Evolutionary conservation across 1,139 yeast genomes (phyloP).

Genomic region (Candida sanyaensis): DNA sequence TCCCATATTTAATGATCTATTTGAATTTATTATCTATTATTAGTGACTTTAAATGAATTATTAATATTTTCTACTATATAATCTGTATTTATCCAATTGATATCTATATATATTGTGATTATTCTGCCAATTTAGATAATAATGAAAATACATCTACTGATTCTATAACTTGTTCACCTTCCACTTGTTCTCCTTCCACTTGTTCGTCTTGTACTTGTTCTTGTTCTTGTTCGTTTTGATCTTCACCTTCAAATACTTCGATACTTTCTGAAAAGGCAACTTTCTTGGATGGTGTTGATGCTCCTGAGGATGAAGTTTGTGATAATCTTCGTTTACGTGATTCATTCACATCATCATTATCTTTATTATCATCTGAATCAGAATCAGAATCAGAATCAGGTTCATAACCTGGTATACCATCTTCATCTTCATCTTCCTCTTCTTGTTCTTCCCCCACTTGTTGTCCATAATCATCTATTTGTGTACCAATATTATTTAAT

Average conservation of each 20-base stretch:
- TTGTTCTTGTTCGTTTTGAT: slow-evolving; percentile 16
- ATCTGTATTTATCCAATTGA: too few species aligned
- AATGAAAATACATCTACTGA: slow-evolving; percentile 32
- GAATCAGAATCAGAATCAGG: slow-evolving; percentile 25
- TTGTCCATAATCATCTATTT: slow-evolving; percentile 19
- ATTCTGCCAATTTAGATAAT: slow-evolving; percentile 33
- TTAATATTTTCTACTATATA: too few species aligned
- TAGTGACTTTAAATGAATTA: too few species aligned
- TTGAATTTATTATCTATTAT: too few species aligned
- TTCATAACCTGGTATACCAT: slow-evolving; percentile 14
- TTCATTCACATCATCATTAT: slow-evolving; percentile 18
- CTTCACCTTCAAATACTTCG: slow-evolving; percentile 46
- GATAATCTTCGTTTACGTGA: slow-evolving; percentile 22
- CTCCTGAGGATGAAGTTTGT: slow-evolving; percentile 24
- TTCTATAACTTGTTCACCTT: slow-evolving; percentile 13
- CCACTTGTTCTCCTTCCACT: slow-evolving; percentile 24
- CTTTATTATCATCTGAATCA: slow-evolving; percentile 22
- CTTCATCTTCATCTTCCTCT: slow-evolving; percentile 12
- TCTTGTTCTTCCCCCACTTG: slow-evolving; percentile 20
- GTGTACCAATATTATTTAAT: slow-evolving; percentile 27
- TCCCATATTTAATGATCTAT: too few species aligned
- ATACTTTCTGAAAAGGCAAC: slow-evolving; percentile 50
- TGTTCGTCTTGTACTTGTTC: slow-evolving; percentile 23
- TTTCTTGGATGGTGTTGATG: slow-evolving; percentile 34
- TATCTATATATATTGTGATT: neutral